Evolutionary conservation across 2,329 filamentous ascomycete species (phyloP), one percentile per base, ranked within the genome.

Genomic region (Cladosporium cucumerinum): DNA sequence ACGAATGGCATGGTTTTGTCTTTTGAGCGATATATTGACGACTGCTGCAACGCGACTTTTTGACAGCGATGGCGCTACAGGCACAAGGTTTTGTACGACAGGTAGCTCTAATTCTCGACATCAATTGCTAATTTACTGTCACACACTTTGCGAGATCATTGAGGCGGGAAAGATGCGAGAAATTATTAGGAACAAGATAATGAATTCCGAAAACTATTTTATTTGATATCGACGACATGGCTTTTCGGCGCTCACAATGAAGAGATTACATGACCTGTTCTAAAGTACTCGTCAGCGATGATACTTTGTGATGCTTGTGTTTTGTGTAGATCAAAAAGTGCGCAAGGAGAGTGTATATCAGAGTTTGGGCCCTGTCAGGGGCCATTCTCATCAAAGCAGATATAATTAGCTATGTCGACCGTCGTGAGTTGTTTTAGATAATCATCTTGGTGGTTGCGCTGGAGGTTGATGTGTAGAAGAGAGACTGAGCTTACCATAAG

Each of bases 331-430:
- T 26, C 26, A 39, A 6, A 55, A 32, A 46, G 23, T 59, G 61
- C 54, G 54, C 61, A n/a, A 30, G 10, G 25, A 30, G 10, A 55
- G n/a, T 43, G 18, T 18, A 49, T 52, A 48, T 59, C 55, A 64
- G 54, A 59, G 54, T 64, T 30, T 26, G 30, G 61, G 74, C 72
- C 75, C 67, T 71, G 75, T 77, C 75, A 77, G 68, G 69, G 72
- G 71, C 74, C 70, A 72, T 61, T 77, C 70, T 78, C 76, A 76
- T 76, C 76, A 77, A 75, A 72, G 74, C 74, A 72, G 67, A 71
- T 46, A 46, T 46, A 46, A 46, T 46, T 46, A 46, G 74, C 75
- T 78, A 77, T 75, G 76, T 76, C 73, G 76, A 78, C 76, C 76
- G 76, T 78, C 76, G 76, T 78, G 76, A 77, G 71, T 75, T 72